Evolutionary conservation across 2,329 filamentous ascomycete species (phyloP), one percentile per base, ranked within the genome.

Genomic region (Diatrype stigma): DNA sequence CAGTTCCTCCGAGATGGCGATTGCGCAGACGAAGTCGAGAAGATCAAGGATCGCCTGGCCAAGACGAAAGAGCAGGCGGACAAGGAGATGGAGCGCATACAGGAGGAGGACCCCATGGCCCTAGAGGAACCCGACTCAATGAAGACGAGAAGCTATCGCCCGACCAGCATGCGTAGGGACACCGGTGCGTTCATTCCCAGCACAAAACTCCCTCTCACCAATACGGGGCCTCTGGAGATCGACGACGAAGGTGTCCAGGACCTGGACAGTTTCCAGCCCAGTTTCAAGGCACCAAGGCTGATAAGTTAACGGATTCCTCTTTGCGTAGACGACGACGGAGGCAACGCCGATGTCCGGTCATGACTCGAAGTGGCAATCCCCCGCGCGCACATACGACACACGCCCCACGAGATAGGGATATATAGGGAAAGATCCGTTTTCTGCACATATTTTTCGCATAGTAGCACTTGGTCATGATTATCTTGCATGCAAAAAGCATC

Each of bases 1-100:
- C 89, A 95, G 63, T 90, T 94, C 54, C 76, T 96, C n/a, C 84
- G 92, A 22, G 87, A 91, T 48, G 92, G 91, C 11, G 87, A 94
- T 62, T 96, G 92, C 69, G 79, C 76, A n/a, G 79, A 82, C 17
- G 90, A 96, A 67, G 79, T 96, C 37, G 75, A 77, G 23, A 85
- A 83, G 45, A 86, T 92, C 48, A 81, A 84, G 62, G 74, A 77
- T 51, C 81, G 83, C 16, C 79, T 95, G 42, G 70, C 71, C 8
- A 78, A 85, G 50, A 83, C 90, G 1, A 74, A 84, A 47, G 78
- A 80, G 30, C 71, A 82, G 48, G 83, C 86, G 16, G 74, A 74
- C 40, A 76, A 76, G 47, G 84, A 89, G 67, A 76, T 82, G 55
- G 76, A 79, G 47, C 78, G 80, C 22, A 65, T 84, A 19, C 64